These are phyloP conservation scores for Chionographis japonica DNA, from an alignment of 106 monocot species.

Conservation along the genomic window DNA sequence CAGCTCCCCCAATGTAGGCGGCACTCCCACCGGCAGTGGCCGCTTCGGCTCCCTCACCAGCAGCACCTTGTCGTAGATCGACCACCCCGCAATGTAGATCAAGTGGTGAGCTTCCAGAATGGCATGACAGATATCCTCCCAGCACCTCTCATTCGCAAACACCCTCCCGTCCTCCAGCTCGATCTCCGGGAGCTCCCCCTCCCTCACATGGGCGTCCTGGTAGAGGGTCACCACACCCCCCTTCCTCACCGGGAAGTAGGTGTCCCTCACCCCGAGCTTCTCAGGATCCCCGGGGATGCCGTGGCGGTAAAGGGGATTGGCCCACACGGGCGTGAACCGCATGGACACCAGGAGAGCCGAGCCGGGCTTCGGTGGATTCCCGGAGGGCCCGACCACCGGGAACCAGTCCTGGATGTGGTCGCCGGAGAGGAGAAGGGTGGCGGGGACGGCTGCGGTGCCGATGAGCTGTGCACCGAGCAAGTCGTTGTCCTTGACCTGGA, in stretches of 20 bases:
- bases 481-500: slow-evolving; percentile 71
- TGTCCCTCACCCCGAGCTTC: slow-evolving; percentile 21
- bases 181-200: slow-evolving; percentile 55
- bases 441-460: slow-evolving; percentile 41
- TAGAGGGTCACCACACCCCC: slow-evolving; percentile 62
- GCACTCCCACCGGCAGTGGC: slow-evolving; percentile 10
- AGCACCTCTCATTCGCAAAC: slow-evolving; percentile 48
- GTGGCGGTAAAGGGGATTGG: slow-evolving; percentile 18
- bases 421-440: slow-evolving; percentile 12
- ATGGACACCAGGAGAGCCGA: slow-evolving; percentile 36
- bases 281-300: slow-evolving; percentile 44
- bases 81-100: slow-evolving; percentile 76
- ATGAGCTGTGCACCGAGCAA: slow-evolving; percentile 63
- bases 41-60: slow-evolving; percentile 54
- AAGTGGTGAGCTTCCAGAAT: slow-evolving; percentile 73
- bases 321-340: slow-evolving; percentile 24
- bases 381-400: slow-evolving; percentile 26
- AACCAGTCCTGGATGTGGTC: slow-evolving; percentile 35
- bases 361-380: slow-evolving; percentile 44
- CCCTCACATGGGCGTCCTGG: slow-evolving; percentile 62
- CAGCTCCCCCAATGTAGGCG: slow-evolving; percentile 52
- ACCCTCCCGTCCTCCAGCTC: slow-evolving; percentile 32
- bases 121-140: slow-evolving; percentile 83
- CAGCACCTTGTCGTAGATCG: slow-evolving; percentile 50
- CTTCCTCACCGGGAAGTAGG: slow-evolving; percentile 46